Base-by-base conservation (phyloP, 1,284 basidiomycete genomes). In the Ustilago crameri region DNA sequence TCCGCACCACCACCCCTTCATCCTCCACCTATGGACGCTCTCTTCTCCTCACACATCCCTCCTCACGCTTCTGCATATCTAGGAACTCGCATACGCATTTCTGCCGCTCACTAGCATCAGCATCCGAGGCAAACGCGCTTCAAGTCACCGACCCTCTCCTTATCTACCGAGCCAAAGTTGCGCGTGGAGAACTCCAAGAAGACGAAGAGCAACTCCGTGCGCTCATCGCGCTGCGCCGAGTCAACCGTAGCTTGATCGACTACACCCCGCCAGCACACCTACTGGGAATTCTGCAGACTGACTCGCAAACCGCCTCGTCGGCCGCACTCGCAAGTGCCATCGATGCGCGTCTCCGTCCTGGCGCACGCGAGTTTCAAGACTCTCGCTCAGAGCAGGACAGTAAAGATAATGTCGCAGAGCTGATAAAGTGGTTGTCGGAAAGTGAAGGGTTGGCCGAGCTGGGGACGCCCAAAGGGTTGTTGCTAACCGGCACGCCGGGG, bases 181-280 rank as follows among this genome's bases (percentile, higher is more conserved):
- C 86, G 0, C 76, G 84, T 0, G 89, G 90, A 0, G 84, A 86
- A 56, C 85, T 91, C 52, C 82, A 86, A 61, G 87, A 87, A 80
- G 88, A 91, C 70, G 87, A 88, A 57, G 88, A 90, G 58, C 90
- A 91, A 77, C 85, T 91, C 18, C 84, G 89, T 18, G 87, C 87
- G 3, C 84, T 90, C n/a, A 88, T 90, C 84, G 85, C 87, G 83
- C 85, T 88, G 17, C 83, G 87, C 34, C 85, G 85, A 34, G 75
- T 89, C 32, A 86, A 86, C 44, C 85, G 82, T 30, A 84, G 85
- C 3, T 80, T 89, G 9, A 76, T 84, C 26, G 86, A 86, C 49
- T 88, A 89, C 76, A 85, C 86, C 8, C 88, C 88, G 41, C 86
- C 82, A 1, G 75, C 83, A 0, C 78, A 79, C n/a, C 65, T 82